Conservation (phyloP, 208 protist genomes). For the Crithidia brevicula region DNA sequence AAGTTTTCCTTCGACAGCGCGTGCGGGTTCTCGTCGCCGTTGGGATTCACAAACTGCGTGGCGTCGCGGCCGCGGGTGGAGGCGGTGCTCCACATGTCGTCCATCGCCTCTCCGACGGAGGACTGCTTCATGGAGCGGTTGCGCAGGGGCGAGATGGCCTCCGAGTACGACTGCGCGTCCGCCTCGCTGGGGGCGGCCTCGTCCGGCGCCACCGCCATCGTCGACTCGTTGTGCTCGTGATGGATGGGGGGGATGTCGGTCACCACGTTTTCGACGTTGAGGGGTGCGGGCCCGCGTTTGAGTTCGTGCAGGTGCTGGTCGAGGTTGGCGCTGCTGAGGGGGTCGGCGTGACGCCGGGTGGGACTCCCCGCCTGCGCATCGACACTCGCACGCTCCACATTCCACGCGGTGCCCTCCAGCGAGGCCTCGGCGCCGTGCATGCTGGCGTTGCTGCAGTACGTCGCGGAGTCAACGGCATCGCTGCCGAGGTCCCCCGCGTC, state of each 20-base stretch:
- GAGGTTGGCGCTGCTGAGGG: slow-evolving; percentile 54
- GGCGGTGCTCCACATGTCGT: slow-evolving; percentile 63
- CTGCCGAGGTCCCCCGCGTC: slow-evolving; percentile 27
- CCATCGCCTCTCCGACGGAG: slow-evolving; percentile 33
- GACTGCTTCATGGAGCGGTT: slow-evolving; percentile 13
- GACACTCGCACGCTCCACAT: slow-evolving; percentile 42
- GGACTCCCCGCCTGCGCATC: slow-evolving; percentile 39
- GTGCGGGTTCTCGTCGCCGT: slow-evolving; percentile 28
- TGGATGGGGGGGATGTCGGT: background rate
- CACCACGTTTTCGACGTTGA: slow-evolving; percentile 47
- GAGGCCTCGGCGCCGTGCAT: slow-evolving; percentile 17
- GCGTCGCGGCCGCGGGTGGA: slow-evolving; percentile 39
- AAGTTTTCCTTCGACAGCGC: slow-evolving; percentile 59
- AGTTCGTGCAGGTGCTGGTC: slow-evolving; percentile 56
- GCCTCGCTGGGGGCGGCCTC: slow-evolving; percentile 35
- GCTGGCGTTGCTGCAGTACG: slow-evolving; percentile 26
- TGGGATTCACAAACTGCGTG: background rate
- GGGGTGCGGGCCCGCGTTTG: slow-evolving; percentile 40
- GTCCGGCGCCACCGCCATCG: slow-evolving; percentile 11
- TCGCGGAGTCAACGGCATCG: slow-evolving; percentile 19
- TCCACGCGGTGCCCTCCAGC: slow-evolving; percentile 36
- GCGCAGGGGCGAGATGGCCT: slow-evolving; percentile 17
- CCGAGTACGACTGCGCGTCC: slow-evolving; percentile 39
- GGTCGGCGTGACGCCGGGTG: slow-evolving; percentile 28
- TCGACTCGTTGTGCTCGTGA: slow-evolving; percentile 1